phyloP scores from a whole-genome alignment of 1,139 yeast genomes.

The Scheffersomyces cryptocercus region DNA sequence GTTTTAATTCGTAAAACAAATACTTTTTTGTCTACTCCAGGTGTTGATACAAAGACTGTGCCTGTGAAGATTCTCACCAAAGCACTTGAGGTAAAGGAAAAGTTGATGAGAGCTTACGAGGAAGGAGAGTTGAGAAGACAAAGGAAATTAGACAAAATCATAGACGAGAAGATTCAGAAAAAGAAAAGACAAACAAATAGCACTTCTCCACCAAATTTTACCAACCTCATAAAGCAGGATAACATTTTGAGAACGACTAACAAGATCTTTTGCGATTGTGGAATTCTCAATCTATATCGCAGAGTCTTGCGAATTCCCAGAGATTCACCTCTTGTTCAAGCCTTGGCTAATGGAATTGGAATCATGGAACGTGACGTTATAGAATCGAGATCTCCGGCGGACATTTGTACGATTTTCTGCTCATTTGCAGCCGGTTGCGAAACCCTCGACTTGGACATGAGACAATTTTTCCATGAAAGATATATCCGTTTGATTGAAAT shows the following conservation, averaged over 20 bases:
- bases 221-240: slow-evolving; percentile 32
- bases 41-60: slow-evolving; percentile 13
- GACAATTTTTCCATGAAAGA: slow-evolving; percentile 38
- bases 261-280: slow-evolving; percentile 54
- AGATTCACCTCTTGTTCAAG: slow-evolving; percentile 46
- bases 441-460: slow-evolving; percentile 33
- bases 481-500: slow-evolving; percentile 36
- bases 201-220: slow-evolving; percentile 17
- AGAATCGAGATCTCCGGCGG: slow-evolving; percentile 50
- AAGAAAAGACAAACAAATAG: slow-evolving; percentile 9
- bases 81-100: slow-evolving; percentile 50
- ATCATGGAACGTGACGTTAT: slow-evolving; percentile 35
- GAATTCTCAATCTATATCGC: slow-evolving; percentile 56
- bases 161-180: slow-evolving; percentile 17
- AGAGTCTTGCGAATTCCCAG: slow-evolving; percentile 53
- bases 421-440: slow-evolving; percentile 65
- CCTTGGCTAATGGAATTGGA: slow-evolving; percentile 45
- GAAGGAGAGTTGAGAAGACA: slow-evolving; percentile 37
- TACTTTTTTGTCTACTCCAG: slow-evolving; percentile 13
- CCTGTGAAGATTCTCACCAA: slow-evolving; percentile 39
- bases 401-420: slow-evolving; percentile 56
- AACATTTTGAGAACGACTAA: slow-evolving; percentile 53
- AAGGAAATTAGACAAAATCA: slow-evolving; percentile 30
- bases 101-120: slow-evolving; percentile 30
- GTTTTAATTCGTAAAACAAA: slow-evolving; percentile 40